These are phyloP conservation scores for Oryza australiensis DNA, from an alignment of 176 grass and related monocot species.

Conservation along the genomic window DNA sequence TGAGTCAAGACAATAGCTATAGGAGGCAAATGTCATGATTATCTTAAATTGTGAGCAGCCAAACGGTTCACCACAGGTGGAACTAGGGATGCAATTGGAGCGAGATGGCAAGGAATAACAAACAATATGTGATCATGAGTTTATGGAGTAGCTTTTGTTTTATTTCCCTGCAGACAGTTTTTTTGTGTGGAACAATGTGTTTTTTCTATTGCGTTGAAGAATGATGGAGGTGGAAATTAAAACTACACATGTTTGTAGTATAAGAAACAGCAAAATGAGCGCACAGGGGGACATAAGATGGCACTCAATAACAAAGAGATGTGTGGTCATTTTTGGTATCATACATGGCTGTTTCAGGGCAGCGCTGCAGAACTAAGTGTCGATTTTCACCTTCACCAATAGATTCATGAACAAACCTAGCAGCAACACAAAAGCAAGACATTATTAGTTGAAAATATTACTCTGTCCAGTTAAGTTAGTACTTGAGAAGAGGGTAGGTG, in stretches of 20 bases:
- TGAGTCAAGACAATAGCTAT: background rate
- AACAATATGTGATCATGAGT: background rate
- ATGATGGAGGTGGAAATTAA: background rate
- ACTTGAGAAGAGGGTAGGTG: background rate
- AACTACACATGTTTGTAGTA: background rate
- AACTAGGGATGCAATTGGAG: background rate
- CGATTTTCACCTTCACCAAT: conserved; percentile 83
- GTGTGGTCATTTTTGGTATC: conserved; percentile 9
- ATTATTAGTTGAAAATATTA: background rate
- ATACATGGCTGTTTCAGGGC: conserved; percentile 94
- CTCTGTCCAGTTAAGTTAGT: background rate
- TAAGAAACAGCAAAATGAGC: background rate
- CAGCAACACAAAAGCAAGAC: background rate
- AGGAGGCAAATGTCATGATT: background rate
- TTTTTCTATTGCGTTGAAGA: background rate
- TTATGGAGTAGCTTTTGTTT: background rate
- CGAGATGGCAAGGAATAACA: background rate
- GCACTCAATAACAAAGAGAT: background rate
- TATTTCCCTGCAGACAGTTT: background rate
- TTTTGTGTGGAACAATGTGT: background rate
- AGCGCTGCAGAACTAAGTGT: conserved; percentile 74
- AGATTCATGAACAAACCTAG: conserved; percentile 89
- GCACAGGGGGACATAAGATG: background rate
- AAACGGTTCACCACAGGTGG: background rate
- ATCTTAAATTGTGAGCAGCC: background rate